phyloP scores from a whole-genome alignment of 345 rosid genomes.

The Punica granatum region DNA sequence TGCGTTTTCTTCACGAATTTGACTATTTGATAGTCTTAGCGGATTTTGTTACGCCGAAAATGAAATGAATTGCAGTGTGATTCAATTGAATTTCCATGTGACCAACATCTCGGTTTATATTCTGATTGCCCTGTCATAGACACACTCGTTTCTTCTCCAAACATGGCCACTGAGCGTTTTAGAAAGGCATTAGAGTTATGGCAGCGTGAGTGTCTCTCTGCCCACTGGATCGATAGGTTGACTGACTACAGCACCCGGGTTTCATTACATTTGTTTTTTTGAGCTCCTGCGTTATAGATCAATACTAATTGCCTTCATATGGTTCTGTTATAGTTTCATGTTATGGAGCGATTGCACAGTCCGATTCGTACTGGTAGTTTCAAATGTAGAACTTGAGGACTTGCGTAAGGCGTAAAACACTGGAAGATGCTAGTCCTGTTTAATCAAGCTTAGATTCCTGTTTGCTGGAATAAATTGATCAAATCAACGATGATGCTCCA shows the following conservation, averaged over 20 bases:
- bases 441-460: no score
- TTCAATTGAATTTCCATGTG: neutral
- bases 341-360: no score
- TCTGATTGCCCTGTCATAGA: no score
- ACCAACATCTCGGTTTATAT: neutral
- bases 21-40: neutral
- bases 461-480: neutral
- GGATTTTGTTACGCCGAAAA: neutral
- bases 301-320: no score
- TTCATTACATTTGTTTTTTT: neutral
- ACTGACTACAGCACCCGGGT: neutral
- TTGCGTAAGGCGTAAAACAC: no score
- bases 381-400: no score
- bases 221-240: neutral
- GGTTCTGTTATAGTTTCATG: no score
- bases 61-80: neutral
- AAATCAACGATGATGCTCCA: neutral
- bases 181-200: neutral
- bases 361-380: no score
- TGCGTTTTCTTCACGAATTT: neutral
- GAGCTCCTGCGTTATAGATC: neutral
- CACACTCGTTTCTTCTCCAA: no score
- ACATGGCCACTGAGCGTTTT: neutral
- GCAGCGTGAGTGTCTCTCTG: neutral
- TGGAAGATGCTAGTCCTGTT: no score